Percentiles rank a stretch among this genome's conserved stretches.
These are phyloP conservation scores for Celoporthe dispersa DNA, from an alignment of 2,329 filamentous ascomycete species.

Conservation along the genomic window DNA sequence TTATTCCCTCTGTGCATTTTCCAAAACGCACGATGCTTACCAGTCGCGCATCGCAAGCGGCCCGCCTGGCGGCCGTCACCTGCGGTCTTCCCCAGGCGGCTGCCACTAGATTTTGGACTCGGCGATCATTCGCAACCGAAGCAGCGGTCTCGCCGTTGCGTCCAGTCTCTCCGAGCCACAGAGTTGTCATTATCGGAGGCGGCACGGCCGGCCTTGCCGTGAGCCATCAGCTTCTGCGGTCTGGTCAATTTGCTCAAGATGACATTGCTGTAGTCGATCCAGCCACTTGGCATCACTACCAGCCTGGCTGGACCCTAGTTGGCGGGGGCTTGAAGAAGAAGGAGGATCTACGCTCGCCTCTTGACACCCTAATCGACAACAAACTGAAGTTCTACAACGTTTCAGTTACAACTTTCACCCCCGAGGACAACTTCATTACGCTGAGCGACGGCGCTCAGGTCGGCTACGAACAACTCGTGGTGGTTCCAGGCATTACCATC, in stretches of 20 bases:
- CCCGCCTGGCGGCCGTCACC: constrained; percentile 15
- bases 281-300: constrained; percentile 67
- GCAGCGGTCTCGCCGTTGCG: constrained; percentile 33
- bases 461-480: constrained; percentile 67
- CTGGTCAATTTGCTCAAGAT: constrained; percentile 57
- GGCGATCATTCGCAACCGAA: constrained; percentile 34
- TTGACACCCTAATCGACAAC: constrained; percentile 58
- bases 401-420: constrained; percentile 53
- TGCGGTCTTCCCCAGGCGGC: constrained; percentile 29
- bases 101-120: constrained; percentile 32
- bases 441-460: constrained; percentile 60
- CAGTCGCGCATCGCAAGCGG: constrained; percentile 13
- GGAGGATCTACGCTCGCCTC: constrained; percentile 57
- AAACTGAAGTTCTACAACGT: constrained; percentile 65
- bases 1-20: not conserved
- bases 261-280: constrained; percentile 71
- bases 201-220: constrained; percentile 68
- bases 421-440: constrained; percentile 60
- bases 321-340: constrained; percentile 68
- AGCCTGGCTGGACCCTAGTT: constrained; percentile 72
- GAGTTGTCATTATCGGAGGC: constrained; percentile 68
- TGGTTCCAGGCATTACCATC: constrained; percentile 61
- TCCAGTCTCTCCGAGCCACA: constrained; percentile 54
- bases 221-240: constrained; percentile 68
- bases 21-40: not conserved